Base-by-base conservation (phyloP, 2,329 filamentous ascomycete species). In the Sporothrix brunneoviolacea region DNA sequence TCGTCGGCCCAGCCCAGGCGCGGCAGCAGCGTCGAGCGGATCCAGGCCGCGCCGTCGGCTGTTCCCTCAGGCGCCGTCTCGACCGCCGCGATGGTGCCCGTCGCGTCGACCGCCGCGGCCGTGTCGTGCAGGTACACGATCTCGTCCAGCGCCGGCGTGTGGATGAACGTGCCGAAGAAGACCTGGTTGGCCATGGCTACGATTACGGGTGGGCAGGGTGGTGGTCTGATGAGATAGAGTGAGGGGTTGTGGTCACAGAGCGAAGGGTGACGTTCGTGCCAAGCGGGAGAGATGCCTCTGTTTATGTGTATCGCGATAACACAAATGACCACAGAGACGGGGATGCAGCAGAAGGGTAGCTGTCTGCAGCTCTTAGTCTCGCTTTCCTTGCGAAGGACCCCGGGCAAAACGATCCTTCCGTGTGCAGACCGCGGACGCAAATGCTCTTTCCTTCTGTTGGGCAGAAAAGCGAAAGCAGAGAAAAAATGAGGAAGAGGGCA, bases 121-220 rank as follows among this genome's bases (percentile, higher is more conserved):
- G 74, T 65, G 45, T 74, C 60, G 59, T 80, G 73, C 9, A 79
- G 60, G 54, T 76, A 76, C 44, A 76, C 68, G 15, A 82, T 68
- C 58, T 74, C 63, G 51, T 68, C 66, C 4, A 72, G 69, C 13
- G 63, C 66, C 55, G 68, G 73, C 62, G 72, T 72, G 62, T 80
- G 75, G 51, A 82, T 66, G 57, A 82, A 82, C 0, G 72, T 75
- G 52, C 79, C 79, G 33, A 74, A 60, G 57, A 79, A 76, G 18
- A 80, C 58, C 58, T 76, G 68, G 43, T 72, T 71, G 50, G 44
- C 53, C 36, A 53, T 55, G 32, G 46, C 45, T 42, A 8, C 15
- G 9, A 18, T 37, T 16, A 16, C 13, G 21, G 21, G 16, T 32
- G 8, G n/a, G 47, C 15, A 4, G 22, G 19, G 18, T 16, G 42